These are phyloP conservation scores for Tolypocladium inflatum DNA, from an alignment of 2,329 filamentous ascomycete species.

Conservation along the genomic window DNA sequence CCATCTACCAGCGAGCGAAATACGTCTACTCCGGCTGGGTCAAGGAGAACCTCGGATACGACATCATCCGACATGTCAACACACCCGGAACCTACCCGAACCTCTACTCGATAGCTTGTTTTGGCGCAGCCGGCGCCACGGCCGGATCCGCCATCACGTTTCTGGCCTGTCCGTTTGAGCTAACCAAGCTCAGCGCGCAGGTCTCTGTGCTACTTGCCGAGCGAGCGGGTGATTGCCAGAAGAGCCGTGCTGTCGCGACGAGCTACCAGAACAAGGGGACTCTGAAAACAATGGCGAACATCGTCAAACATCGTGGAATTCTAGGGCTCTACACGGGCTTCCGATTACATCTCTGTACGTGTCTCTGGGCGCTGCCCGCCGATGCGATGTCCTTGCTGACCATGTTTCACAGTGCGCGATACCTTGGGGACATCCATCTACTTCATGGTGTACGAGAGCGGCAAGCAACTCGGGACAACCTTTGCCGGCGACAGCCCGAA, in stretches of 20 bases:
- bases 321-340: slow-evolving; percentile 74
- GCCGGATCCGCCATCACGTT: slow-evolving; percentile 72
- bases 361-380: neutral
- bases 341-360: slow-evolving; percentile 65
- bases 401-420: slow-evolving; percentile 53
- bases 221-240: slow-evolving; percentile 22
- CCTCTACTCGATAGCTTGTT: slow-evolving; percentile 63
- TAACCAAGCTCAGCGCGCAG: slow-evolving; percentile 83
- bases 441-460: slow-evolving; percentile 82
- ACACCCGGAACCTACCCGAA: slow-evolving; percentile 62
- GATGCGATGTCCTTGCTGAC: slow-evolving; percentile 4
- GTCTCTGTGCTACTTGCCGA: slow-evolving; percentile 68
- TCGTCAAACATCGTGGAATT: slow-evolving; percentile 65
- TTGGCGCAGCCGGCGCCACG: slow-evolving; percentile 67
- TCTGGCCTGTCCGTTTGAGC: slow-evolving; percentile 78
- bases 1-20: slow-evolving; percentile 71
- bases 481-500: slow-evolving; percentile 61
- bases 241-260: slow-evolving; percentile 49
- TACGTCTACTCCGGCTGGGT: slow-evolving; percentile 64
- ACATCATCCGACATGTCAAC: slow-evolving; percentile 66
- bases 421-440: slow-evolving; percentile 78
- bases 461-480: slow-evolving; percentile 72
- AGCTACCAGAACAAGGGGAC: slow-evolving; percentile 75
- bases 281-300: slow-evolving; percentile 64
- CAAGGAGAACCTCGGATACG: slow-evolving; percentile 54